Conservation (phyloP, 192 early-diverging fungal species). For the Linnemannia elongata region DNA sequence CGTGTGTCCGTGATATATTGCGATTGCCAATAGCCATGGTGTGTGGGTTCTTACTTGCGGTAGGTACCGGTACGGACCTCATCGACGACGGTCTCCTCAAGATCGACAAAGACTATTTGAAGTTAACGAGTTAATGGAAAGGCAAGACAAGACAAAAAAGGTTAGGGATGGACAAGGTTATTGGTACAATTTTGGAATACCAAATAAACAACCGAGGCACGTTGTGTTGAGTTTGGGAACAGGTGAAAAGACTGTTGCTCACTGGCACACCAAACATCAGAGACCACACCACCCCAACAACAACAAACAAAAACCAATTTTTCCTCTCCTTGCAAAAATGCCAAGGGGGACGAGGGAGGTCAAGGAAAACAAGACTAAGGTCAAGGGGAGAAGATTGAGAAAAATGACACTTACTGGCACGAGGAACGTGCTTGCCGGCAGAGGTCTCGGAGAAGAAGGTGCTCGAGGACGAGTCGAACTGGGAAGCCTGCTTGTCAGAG, state of each 20-base stretch:
- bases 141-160: conserved; percentile 10
- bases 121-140: neutral
- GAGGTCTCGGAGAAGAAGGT: conserved; percentile 99
- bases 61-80: conserved; percentile 99
- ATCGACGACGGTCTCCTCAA: conserved; percentile 97
- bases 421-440: conserved; percentile 99
- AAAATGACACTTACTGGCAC: conserved; percentile 69
- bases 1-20: neutral
- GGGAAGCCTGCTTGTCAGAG: conserved; percentile 86
- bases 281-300: neutral
- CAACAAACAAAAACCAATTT: neutral
- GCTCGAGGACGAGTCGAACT: conserved; percentile 93
- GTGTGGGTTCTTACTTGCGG: conserved; percentile 72
- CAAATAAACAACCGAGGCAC: neutral
- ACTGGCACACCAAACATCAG: neutral
- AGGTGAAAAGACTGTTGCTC: neutral
- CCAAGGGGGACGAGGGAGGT: conserved; percentile 3
- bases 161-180: neutral
- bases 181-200: neutral
- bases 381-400: neutral
- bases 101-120: conserved; percentile 91
- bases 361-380: neutral
- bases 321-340: neutral
- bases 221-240: neutral
- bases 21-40: neutral